Evolutionary conservation across 331 rosid species (phyloP).

Genomic region (Quercus phellos): DNA sequence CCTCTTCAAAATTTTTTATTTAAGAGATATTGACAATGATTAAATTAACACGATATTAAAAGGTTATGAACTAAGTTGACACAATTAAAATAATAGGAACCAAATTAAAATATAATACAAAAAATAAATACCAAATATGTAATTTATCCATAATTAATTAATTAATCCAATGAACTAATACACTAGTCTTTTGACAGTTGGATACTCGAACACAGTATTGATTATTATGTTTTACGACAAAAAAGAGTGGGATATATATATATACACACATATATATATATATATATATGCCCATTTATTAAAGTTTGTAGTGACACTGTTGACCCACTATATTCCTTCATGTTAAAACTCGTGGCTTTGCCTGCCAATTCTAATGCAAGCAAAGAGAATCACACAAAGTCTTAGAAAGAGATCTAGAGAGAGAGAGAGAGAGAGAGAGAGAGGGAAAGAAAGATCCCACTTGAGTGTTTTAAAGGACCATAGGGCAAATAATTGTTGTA

Average conservation of each 20-base stretch:
- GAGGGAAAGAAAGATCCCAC: slow-evolving; percentile 8
- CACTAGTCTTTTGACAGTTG: too few species aligned
- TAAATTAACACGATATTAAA: too few species aligned
- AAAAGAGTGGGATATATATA: slow-evolving; percentile 27
- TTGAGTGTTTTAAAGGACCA: background rate
- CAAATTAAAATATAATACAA: too few species aligned
- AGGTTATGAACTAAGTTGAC: too few species aligned
- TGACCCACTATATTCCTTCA: slow-evolving; percentile 23
- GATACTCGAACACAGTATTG: too few species aligned
- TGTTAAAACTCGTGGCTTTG: slow-evolving; percentile 23
- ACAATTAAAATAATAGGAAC: fast-evolving
- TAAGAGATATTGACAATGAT: too few species aligned
- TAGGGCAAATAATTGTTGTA: background rate
- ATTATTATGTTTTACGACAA: slow-evolving; percentile 2
- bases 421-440: slow-evolving; percentile 1
- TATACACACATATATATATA: slow-evolving; percentile 15
- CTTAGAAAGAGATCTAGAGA: background rate
- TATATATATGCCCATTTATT: slow-evolving; percentile 18
- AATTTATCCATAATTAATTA: too few species aligned
- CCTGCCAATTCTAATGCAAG: slow-evolving; percentile 16
- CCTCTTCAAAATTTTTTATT: fast-evolving
- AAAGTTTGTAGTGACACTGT: background rate
- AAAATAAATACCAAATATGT: too few species aligned
- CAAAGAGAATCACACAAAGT: slow-evolving; percentile 12
- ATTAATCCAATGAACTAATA: too few species aligned